phyloP scores from a whole-genome alignment of 192 early-diverging fungal species.

The Linderina pennispora region DNA sequence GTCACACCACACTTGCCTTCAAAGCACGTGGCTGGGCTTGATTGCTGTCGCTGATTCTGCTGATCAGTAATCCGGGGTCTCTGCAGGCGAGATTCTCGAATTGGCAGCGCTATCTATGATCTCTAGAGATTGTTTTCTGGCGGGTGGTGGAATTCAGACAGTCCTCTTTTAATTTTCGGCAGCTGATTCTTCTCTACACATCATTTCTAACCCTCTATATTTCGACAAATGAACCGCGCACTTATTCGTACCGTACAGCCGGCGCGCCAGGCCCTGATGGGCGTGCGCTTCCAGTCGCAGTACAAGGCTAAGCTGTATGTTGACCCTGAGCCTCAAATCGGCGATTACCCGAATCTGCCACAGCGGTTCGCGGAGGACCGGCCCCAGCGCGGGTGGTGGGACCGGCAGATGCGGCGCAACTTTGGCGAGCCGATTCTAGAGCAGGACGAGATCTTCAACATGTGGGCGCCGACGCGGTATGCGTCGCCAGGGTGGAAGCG shows the following conservation, averaged over 20 bases:
- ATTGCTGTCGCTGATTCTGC: too few species aligned
- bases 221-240: constrained; percentile 29
- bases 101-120: too few species aligned
- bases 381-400: constrained; percentile 61
- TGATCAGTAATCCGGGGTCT: too few species aligned
- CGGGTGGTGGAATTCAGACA: too few species aligned
- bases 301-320: constrained; percentile 33
- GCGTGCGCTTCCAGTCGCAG: constrained; percentile 14
- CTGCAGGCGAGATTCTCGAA: too few species aligned
- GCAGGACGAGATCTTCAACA: constrained; percentile 64
- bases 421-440: constrained; percentile 66
- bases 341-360: constrained; percentile 69
- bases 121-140: too few species aligned
- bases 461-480: constrained; percentile 64
- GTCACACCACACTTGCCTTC: too few species aligned
- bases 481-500: constrained; percentile 48
- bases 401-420: constrained; percentile 69
- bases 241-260: constrained; percentile 1
- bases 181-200: too few species aligned
- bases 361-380: constrained; percentile 55
- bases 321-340: constrained; percentile 65
- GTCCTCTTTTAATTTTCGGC: too few species aligned
- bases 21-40: too few species aligned
- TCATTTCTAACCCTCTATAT: too few species aligned
- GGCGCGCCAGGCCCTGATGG: neutral